Evolutionary conservation across 2,329 filamentous ascomycete genomes (phyloP), one percentile per base, ranked within the genome.

Genomic region (Chrysosporium keratinophilum): DNA sequence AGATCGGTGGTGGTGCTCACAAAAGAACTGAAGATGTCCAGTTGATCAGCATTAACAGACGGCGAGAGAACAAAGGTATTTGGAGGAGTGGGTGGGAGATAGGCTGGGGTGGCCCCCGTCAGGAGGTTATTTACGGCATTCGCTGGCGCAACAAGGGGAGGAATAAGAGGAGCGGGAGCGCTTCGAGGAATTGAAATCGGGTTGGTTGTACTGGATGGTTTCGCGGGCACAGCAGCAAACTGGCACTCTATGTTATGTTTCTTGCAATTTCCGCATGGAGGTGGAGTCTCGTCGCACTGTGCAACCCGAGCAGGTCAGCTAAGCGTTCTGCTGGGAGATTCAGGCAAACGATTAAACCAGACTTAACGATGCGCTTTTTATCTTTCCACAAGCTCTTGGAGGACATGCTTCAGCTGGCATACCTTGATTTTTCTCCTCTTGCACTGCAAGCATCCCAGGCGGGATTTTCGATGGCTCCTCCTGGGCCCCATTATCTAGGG

Each of bases 91-190:
- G 47, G 23, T 34, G 57, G 50, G 17, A 52, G 50, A 39, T 52
- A 45, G 33, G 48, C 31, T 2, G 54, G 50, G 1, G 54, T 41
- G 12, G 51, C 40, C 12, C 35, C 52, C 3, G 50, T 40, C 17
- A 43, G 42, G 12, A 50, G 55, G 15, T 39, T 45, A 40, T 53
- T 40, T 23, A 45, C 35, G 19, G 33, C 28, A 12, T 20, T 44
- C 15, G 39, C 31, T 34, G 85, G 78, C 6, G 81, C 82, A 68
- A 88, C 87, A 3, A 83, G 78, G 10, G 85, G 85, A 55, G 81
- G 74, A 12, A 81, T 83, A 10, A 84, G 84, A 37, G 84, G 83
- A 20, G 82, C 80, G 28, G 84, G 84, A 19, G 45, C 20, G n/a
- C 12, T 41, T 33, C 23, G 42, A 33, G 50, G 9, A 9, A 37